Evolutionary conservation across 495 filamentous ascomycete genomes (phyloP).

Genomic region (Paragyromitra xinjiangensis): DNA sequence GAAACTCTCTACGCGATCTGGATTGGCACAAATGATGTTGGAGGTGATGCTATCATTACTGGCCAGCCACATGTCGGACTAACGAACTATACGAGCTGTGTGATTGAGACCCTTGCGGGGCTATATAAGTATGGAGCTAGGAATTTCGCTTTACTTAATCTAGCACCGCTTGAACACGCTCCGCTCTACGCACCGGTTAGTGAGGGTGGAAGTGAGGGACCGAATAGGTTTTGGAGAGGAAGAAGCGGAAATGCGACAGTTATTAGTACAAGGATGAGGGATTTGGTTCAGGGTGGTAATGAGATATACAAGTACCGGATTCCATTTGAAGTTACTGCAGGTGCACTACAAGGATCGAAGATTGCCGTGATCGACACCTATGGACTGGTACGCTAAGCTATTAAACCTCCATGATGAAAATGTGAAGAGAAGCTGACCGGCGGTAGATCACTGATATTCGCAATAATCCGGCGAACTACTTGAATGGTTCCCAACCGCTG

Average conservation of each 20-base stretch:
- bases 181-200: constrained; percentile 68
- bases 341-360: constrained; percentile 61
- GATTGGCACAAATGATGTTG: constrained; percentile 83
- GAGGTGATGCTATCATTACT: constrained; percentile 68
- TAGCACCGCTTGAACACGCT: constrained; percentile 68
- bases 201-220: constrained; percentile 63
- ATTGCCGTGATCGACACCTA: constrained; percentile 73
- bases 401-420: not conserved
- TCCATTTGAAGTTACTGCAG: constrained; percentile 61
- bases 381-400: constrained; percentile 61
- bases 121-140: constrained; percentile 72
- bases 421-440: constrained; percentile 3
- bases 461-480: constrained; percentile 66
- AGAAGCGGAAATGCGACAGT: constrained; percentile 69
- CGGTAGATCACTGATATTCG: constrained; percentile 69
- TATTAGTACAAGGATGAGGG: constrained; percentile 68
- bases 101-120: constrained; percentile 67
- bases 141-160: constrained; percentile 74
- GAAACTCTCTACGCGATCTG: constrained; percentile 76
- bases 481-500: constrained; percentile 67
- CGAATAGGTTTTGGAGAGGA: constrained; percentile 68
- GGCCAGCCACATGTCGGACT: constrained; percentile 68
- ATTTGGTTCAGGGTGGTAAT: constrained; percentile 70
- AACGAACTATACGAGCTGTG: constrained; percentile 71
- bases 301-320: constrained; percentile 69